Conservation (phyloP, 2,329 filamentous ascomycete species). For the Albophoma yamanashiensis region DNA sequence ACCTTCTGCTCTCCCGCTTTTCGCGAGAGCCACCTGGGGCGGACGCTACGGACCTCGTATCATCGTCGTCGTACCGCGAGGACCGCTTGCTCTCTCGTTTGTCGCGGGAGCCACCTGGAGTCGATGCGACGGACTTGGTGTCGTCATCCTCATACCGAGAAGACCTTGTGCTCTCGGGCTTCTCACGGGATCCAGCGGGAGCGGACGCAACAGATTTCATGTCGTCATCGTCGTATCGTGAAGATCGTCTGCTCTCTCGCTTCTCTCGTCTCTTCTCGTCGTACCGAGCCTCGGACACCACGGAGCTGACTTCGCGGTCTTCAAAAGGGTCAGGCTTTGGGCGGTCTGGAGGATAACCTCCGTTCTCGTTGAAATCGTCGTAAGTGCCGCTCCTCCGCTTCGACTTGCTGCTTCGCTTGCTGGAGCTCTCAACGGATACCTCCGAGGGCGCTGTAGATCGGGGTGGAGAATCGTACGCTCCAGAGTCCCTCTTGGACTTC, state of each 20-base stretch:
- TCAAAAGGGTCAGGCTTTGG: constrained; percentile 26
- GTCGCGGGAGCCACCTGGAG: constrained; percentile 12
- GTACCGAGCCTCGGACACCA: constrained; percentile 33
- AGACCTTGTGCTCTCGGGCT: constrained; percentile 8
- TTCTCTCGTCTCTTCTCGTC: constrained; percentile 22
- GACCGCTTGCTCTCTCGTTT: constrained; percentile 13
- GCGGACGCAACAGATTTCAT: constrained; percentile 27
- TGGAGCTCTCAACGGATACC: constrained; percentile 21
- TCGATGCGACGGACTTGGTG: neutral
- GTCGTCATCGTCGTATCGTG: constrained; percentile 31
- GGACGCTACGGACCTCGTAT: constrained; percentile 30
- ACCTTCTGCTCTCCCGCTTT: constrained; percentile 14
- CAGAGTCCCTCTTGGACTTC: constrained; percentile 23
- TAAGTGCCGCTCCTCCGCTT: constrained; percentile 24
- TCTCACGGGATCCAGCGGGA: constrained; percentile 6
- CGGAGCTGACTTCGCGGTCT: constrained; percentile 37
- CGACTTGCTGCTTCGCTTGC: constrained; percentile 28
- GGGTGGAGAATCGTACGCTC: constrained; percentile 18
- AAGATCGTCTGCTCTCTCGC: constrained; percentile 10
- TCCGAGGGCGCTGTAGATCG: constrained; percentile 25
- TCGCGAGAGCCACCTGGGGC: constrained; percentile 14
- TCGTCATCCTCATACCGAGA: constrained; percentile 28
- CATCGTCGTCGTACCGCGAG: constrained; percentile 28
- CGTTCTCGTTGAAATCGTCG: constrained; percentile 21
- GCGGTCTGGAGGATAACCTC: constrained; percentile 27